Percentiles rank a stretch among this genome's conserved stretches.
Conservation (phyloP, 306 rosid genomes). For the Alnus glutinosa region DNA sequence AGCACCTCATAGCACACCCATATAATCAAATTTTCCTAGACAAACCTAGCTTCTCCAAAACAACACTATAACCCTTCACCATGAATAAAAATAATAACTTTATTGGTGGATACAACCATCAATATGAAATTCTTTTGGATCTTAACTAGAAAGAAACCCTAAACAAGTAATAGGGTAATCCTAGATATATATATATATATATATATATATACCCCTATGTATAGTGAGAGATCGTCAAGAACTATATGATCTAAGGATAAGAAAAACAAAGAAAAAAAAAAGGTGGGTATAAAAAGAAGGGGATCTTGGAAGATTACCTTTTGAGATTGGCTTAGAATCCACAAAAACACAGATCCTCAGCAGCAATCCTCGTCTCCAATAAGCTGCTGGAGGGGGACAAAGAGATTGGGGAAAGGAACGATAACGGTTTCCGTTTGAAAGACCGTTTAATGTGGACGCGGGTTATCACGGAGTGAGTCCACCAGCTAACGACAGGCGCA, state of each 20-base stretch:
- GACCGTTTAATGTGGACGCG: conserved; percentile 14
- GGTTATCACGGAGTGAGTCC: not conserved
- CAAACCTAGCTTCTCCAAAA: conserved; percentile 1
- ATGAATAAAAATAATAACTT: not conserved
- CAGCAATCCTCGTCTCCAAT: conserved; percentile 7
- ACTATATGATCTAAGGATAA: not conserved
- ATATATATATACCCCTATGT: not conserved
- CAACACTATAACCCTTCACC: not conserved
- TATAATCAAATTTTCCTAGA: not conserved
- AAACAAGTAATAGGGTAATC: not conserved
- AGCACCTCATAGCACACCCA: not conserved
- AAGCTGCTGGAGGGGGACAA: not conserved
- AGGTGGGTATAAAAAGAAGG: not conserved
- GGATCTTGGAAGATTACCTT: conserved; percentile 21
- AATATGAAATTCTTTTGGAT: not conserved
- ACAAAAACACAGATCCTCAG: conserved; percentile 13
- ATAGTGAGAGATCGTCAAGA: not conserved
- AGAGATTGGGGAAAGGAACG: conserved; percentile 2
- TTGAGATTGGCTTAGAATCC: conserved; percentile 16
- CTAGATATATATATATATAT: not conserved
- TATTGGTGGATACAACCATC: not conserved
- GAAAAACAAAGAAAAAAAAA: not conserved
- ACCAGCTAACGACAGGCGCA: not conserved
- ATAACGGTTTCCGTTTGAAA: conserved; percentile 8
- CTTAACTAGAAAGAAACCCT: not conserved